These are phyloP conservation scores for Rhytidhysteron rufulum DNA, from an alignment of 2,329 filamentous ascomycete genomes.

Conservation along the genomic window DNA sequence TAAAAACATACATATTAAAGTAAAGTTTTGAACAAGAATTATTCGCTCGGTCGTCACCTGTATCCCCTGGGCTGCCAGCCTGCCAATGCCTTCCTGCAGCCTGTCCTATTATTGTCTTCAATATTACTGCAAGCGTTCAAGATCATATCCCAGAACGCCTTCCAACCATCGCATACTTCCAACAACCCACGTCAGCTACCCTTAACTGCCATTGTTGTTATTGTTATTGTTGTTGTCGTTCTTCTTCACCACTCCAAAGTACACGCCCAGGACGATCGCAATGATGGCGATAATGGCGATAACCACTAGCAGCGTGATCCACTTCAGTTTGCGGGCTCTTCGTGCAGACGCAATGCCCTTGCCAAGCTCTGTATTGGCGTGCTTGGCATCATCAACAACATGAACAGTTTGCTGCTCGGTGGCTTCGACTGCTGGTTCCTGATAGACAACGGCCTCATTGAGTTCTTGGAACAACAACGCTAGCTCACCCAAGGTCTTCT, in stretches of 20 bases:
- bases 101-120: no score
- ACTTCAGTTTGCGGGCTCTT: constrained; percentile 71
- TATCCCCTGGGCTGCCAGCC: no score
- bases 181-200: neutral
- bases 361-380: constrained; percentile 66
- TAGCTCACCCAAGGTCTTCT: constrained; percentile 69
- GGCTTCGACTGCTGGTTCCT: constrained; percentile 61
- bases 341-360: constrained; percentile 65
- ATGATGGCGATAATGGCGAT: constrained; percentile 47
- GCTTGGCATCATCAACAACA: constrained; percentile 63
- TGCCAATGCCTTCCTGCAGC: no score
- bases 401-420: constrained; percentile 64
- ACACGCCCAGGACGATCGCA: constrained; percentile 48
- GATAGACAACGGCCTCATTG: constrained; percentile 68
- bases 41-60: no score
- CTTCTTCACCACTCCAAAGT: constrained; percentile 40
- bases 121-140: no score
- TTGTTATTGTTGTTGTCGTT: constrained; percentile 9
- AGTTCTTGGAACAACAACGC: constrained; percentile 69
- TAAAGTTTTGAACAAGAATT: no score
- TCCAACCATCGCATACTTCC: neutral
- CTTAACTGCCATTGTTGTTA: neutral
- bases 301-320: constrained; percentile 67
- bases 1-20: no score
- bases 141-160: no score